Percentiles rank a stretch among this genome's conserved stretches.
phyloP scores from a whole-genome alignment of 805 yeast species.

The Yarrowia osloensis region DNA sequence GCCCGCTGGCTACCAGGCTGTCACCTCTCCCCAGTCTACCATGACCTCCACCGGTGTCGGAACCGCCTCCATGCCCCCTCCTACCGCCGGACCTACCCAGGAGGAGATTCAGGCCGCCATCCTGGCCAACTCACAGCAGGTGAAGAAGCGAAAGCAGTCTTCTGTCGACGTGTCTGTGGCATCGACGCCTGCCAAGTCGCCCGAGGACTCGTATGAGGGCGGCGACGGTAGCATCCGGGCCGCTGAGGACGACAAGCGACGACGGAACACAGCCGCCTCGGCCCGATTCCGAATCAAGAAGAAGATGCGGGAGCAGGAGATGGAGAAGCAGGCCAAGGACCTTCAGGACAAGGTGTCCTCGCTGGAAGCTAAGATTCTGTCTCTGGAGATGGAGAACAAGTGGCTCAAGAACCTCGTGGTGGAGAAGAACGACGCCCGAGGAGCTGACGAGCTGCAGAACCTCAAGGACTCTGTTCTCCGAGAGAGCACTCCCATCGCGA shows the following conservation, averaged over 20 bases:
- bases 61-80: conserved; percentile 24
- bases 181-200: conserved; percentile 13
- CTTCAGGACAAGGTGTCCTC: conserved; percentile 65
- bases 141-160: conserved; percentile 24
- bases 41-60: conserved; percentile 24
- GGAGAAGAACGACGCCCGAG: conserved; percentile 57
- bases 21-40: conserved; percentile 31
- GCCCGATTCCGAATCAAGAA: conserved; percentile 92
- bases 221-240: conserved; percentile 37
- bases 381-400: conserved; percentile 90
- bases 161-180: conserved; percentile 21
- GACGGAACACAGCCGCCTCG: conserved; percentile 89
- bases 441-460: conserved; percentile 37
- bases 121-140: conserved; percentile 29
- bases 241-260: conserved; percentile 69
- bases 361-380: conserved; percentile 73
- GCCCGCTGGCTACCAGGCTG: conserved; percentile 13
- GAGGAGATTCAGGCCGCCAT: conserved; percentile 31
- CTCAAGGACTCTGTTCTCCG: conserved; percentile 38
- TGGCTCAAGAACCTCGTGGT: conserved; percentile 80
- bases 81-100: conserved; percentile 31
- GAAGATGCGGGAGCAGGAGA: conserved; percentile 87
- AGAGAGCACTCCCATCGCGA: conserved; percentile 14
- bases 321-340: conserved; percentile 75
- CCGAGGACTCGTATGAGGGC: conserved; percentile 33